Conservation (phyloP, 1,284 basidiomycete genomes). For the Irpex sp. region DNA sequence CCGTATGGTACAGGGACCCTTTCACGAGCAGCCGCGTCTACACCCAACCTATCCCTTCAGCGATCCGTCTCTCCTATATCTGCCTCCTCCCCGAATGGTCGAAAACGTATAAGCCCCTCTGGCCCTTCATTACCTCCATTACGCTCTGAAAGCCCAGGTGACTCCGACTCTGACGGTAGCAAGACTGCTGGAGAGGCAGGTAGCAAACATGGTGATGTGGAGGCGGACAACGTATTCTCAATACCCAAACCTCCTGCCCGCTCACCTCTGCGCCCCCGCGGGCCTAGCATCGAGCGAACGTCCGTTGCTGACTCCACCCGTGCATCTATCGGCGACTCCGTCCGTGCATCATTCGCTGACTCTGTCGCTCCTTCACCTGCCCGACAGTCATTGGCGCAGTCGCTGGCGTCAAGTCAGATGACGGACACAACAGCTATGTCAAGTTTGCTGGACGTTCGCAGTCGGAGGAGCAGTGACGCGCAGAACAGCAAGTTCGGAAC, state of each 20-base stretch:
- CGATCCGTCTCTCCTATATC: slow-evolving; percentile 29
- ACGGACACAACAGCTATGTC: slow-evolving; percentile 59
- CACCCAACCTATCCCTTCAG: slow-evolving; percentile 49
- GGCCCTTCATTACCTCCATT: slow-evolving; percentile 46
- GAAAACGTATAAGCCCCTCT: slow-evolving; percentile 54
- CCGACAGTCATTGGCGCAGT: slow-evolving; percentile 34
- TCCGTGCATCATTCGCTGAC: slow-evolving; percentile 25
- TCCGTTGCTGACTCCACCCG: slow-evolving; percentile 39
- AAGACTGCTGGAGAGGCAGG: slow-evolving; percentile 22
- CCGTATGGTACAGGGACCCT: slow-evolving; percentile 33
- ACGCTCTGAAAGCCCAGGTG: slow-evolving; percentile 47
- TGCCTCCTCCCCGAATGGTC: slow-evolving; percentile 23
- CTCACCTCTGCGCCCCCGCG: slow-evolving; percentile 47
- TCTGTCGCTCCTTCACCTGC: slow-evolving; percentile 19
- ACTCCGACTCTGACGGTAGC: slow-evolving; percentile 22
- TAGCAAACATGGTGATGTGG: slow-evolving; percentile 13
- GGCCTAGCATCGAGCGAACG: slow-evolving; percentile 28
- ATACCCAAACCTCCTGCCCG: slow-evolving; percentile 44
- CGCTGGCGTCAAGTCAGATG: slow-evolving; percentile 42
- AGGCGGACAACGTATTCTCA: slow-evolving; percentile 34
- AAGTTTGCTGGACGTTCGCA: slow-evolving; percentile 56
- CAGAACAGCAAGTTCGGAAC: slow-evolving; percentile 63
- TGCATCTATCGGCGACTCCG: slow-evolving; percentile 37
- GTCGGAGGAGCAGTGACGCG: slow-evolving; percentile 36
- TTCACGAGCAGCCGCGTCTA: slow-evolving; percentile 50